phyloP scores from a whole-genome alignment of 1,139 yeast genomes.

The Chernovozyma aurita region DNA sequence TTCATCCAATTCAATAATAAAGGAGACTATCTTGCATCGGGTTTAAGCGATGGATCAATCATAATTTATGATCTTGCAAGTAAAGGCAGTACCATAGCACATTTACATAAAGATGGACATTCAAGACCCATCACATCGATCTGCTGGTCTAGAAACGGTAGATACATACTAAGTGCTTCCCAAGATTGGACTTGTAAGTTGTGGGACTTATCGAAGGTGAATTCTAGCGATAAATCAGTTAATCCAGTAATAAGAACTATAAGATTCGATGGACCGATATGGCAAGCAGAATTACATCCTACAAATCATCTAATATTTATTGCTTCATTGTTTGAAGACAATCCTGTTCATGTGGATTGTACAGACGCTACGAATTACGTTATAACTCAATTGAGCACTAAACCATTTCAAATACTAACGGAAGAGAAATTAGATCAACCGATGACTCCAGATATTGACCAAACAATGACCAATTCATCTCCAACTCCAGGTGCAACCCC shows the following conservation, averaged over 20 bases:
- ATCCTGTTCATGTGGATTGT: constrained; percentile 53
- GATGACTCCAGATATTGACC: constrained; percentile 4
- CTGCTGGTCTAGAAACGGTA: constrained; percentile 73
- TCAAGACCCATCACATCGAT: constrained; percentile 71
- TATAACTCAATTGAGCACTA: constrained; percentile 15
- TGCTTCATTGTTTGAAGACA: constrained; percentile 49
- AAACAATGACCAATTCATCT: not conserved
- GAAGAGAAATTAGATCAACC: constrained; percentile 15
- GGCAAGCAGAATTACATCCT: constrained; percentile 66
- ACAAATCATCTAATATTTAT: constrained; percentile 35
- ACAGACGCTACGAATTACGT: constrained; percentile 27
- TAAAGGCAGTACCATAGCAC: constrained; percentile 49
- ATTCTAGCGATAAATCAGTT: constrained; percentile 12
- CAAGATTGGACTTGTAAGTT: constrained; percentile 80
- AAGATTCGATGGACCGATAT: constrained; percentile 64
- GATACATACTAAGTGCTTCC: constrained; percentile 68
- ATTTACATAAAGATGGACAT: constrained; percentile 55
- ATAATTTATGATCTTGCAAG: constrained; percentile 71
- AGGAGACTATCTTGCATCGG: constrained; percentile 90
- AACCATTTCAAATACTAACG: too few species aligned
- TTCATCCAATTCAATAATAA: constrained; percentile 65
- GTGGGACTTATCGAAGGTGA: constrained; percentile 64
- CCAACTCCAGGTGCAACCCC: constrained; percentile 1
- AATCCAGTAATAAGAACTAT: constrained; percentile 41
- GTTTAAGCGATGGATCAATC: constrained; percentile 74